Base-by-base conservation (phyloP, 2,329 filamentous ascomycete species). In the Spiromastix sp. region DNA sequence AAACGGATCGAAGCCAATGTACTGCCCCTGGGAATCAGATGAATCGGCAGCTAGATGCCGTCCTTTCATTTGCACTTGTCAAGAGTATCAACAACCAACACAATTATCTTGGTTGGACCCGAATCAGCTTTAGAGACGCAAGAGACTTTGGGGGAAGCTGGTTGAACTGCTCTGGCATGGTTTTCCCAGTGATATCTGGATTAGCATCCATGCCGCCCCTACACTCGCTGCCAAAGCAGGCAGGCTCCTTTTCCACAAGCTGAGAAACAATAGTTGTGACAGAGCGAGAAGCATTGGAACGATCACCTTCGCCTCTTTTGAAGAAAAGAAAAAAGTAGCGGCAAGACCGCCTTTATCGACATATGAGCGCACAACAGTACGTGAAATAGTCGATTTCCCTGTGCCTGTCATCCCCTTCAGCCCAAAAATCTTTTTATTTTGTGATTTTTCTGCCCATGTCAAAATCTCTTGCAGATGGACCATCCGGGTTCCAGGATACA, bases 251-350 rank as follows among this genome's bases (percentile, higher is more conserved):
- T 0, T 13, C 22, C 1, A 59, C 55, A 18, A 70, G 12, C 9
- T 42, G 36, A 12, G 12, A 4, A 5, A 42, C 41, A n/a, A 59
- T 31, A 1, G 47, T 57, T 4, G 48, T 40, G 18, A 56, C 38
- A 28, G 57, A 45, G 21, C 37, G 42, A 6, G 18, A 38, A 6
- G 49, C 47, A 24, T 43, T 37, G n/a, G 36, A 37, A 3, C 37
- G 30, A 17, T 52, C 45, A 2, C 43, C 42, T 16, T 41, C 41
- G 13, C 40, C 42, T 24, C 43, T 40, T 7, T 42, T 41, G 40
- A 57, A 57, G n/a, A n/a, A n/a, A n/a, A n/a, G 43, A 58, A 56
- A 40, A 56, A 56, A 32, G 45, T 55, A 4, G 44, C 54, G 6
- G 40, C 53, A 11, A 56, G 47, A 15, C 10, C 34, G 2, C 29